Evolutionary conservation across 2,329 filamentous ascomycete species (phyloP), one percentile per base, ranked within the genome.

Genomic region (Fusarium subtropicale): DNA sequence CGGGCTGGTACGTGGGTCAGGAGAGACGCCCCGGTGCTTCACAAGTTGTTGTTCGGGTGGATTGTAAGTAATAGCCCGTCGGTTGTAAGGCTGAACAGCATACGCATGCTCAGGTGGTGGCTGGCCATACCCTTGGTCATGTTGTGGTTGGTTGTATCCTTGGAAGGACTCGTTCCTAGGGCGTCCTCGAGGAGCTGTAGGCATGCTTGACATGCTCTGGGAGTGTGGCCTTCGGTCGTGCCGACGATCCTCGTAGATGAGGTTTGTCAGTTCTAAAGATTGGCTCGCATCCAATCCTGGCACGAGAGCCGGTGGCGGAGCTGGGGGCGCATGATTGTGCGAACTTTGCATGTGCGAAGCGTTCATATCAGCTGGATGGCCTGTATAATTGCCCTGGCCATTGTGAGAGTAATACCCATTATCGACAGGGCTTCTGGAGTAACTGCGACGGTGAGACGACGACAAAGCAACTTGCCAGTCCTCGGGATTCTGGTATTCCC

Each of bases 271-370:
- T 70, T 90, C 87, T 56, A 85, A 83, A 1, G 86, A 83, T 36
- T 89, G 78, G 20, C 75, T 76, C 5, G 86, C 86, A 64, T 90
- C 88, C 28, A 88, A 81, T 5, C 88, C 88, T n/a, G 88, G 86
- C 10, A 90, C 84, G 24, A 91, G 79, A 5, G 87, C 87, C 3
- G 86, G 76, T 7, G 88, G 88, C 3, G 89, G 80, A 6, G 81
- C 75, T 2, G 85, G 83, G 22, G 85, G 67, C 6, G 75, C 79
- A 72, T 86, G 85, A 41, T 76, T 76, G 26, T 75, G 71, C 16
- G 79, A 71, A 34, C 64, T 74, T 7, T 79, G 77, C 31, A 73
- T 69, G 41, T 76, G 74, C 6, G 65, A 73, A 33, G 79, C 77
- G 9, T 83, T 80, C 36, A 79, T 59, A 26, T 84, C 83, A 54